Base-by-base conservation (phyloP, 805 yeast genomes). In the Pichia phayaonensis region DNA sequence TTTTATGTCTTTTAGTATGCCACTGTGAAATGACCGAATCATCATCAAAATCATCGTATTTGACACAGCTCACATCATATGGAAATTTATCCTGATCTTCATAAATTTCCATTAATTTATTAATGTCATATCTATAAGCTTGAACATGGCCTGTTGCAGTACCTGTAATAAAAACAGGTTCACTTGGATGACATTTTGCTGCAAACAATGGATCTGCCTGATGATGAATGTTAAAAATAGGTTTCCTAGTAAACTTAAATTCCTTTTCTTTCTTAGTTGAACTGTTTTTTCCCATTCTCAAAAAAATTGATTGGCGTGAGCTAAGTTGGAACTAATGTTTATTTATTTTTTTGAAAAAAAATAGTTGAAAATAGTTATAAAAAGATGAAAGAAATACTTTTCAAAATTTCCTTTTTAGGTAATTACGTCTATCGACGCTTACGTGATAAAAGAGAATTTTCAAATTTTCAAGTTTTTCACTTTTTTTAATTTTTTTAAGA, bases 1-100 rank as follows among this genome's bases (percentile, higher is more conserved):
- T 90, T 64, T 89, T 90, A 63, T 92, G 98, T 62, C 98, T 77
- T 60, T 80, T 86, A 0, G 97, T 90, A 49, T 84, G 79, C 99
- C 99, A 92, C 1, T 66, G 50, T 26, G 75, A 60, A 5, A 67
- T 62, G 5, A 73, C 61, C 20, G 71, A 46, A 20, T 48, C 52
- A 11, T 51, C 54, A 12, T 56, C 57, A 13, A 65, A 66, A 6
- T 54, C 61, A 7, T 60, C 62, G 23, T 60, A 65, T 8, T 63
- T 68, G 1, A 58, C 23, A 47, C 54, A 24, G 20, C 50, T 39
- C 63, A 62, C 51, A 63, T 52, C 39, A 53, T 72, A 8, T 61
- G 20, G 69, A 63, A 22, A 66, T 62, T 49, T 36, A 43, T 51
- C 59, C 69, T 75, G 56, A 13, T 50, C 52, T 10, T 50, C 21